phyloP scores from a whole-genome alignment of 2,329 filamentous ascomycete species.

The Biscogniauxia mediterranea region DNA sequence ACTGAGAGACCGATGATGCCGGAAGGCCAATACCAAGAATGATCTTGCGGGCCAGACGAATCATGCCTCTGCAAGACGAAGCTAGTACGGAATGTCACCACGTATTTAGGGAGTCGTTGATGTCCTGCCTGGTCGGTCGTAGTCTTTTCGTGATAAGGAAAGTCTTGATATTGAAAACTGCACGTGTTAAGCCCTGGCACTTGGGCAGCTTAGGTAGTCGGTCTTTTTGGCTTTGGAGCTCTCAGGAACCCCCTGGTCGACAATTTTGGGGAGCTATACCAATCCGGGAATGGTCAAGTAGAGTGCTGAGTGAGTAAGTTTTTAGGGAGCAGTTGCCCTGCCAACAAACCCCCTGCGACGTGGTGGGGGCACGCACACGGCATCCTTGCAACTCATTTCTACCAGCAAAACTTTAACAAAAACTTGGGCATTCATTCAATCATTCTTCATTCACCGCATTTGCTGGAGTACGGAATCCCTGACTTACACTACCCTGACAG shows the following conservation, averaged over 20 bases:
- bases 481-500: slow-evolving; percentile 4
- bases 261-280: neutral
- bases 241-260: neutral
- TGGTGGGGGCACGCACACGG: slow-evolving; percentile 12
- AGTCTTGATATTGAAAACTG: neutral
- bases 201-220: neutral
- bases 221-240: neutral
- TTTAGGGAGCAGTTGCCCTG: neutral
- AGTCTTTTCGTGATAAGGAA: neutral
- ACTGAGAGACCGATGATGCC: neutral
- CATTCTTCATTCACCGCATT: slow-evolving; percentile 15
- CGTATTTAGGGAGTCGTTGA: neutral
- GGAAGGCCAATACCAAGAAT: neutral
- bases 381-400: slow-evolving; percentile 23
- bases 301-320: neutral
- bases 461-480: slow-evolving; percentile 13
- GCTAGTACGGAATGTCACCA: neutral
- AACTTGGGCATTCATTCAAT: slow-evolving; percentile 17
- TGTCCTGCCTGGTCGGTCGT: neutral
- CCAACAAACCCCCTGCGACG: slow-evolving; percentile 21
- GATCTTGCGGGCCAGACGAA: neutral
- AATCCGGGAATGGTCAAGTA: neutral
- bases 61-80: neutral
- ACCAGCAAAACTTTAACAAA: slow-evolving; percentile 7
- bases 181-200: neutral